Evolutionary conservation across 139 green algal species (phyloP).

Genomic region (Picochlorum costavermella): DNA sequence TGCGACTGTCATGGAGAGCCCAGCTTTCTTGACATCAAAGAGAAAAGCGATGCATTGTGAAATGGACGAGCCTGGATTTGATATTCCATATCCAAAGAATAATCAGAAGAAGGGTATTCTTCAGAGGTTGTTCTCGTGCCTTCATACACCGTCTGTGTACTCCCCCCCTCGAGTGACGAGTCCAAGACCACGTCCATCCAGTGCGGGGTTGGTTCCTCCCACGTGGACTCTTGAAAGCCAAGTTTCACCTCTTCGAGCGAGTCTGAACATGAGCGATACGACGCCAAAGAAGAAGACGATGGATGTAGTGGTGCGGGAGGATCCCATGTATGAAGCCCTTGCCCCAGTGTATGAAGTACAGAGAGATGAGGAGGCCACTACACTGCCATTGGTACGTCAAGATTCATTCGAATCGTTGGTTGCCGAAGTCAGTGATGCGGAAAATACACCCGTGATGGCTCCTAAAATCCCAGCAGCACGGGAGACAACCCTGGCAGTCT

Average conservation of each 20-base stretch:
- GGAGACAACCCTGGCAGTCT: too few species aligned
- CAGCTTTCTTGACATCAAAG: slow-evolving; percentile 18
- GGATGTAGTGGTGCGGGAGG: not conserved
- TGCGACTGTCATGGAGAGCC: not conserved
- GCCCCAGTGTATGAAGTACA: not conserved
- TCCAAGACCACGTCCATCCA: slow-evolving; percentile 3
- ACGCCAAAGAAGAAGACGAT: not conserved
- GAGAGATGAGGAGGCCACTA: not conserved
- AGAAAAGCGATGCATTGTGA: slow-evolving; percentile 17
- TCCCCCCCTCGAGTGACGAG: slow-evolving; percentile 1
- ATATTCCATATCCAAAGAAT: not conserved
- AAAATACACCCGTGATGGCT: not conserved
- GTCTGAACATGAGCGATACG: slow-evolving; percentile 2
- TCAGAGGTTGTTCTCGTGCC: slow-evolving; percentile 4
- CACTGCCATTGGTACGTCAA: not conserved
- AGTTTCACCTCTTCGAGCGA: slow-evolving; percentile 18
- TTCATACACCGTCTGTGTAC: slow-evolving; percentile 7
- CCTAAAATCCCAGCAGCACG: too few species aligned
- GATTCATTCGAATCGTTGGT: slow-evolving; percentile 10
- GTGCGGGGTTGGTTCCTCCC: not conserved
- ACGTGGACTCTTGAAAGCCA: not conserved
- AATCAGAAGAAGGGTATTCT: slow-evolving; percentile 2
- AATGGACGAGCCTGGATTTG: slow-evolving; percentile 20
- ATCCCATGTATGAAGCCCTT: not conserved
- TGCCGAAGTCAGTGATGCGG: slow-evolving; percentile 5